Conservation (phyloP, 2,329 filamentous ascomycete genomes). For the Metarhizium sp. region DNA sequence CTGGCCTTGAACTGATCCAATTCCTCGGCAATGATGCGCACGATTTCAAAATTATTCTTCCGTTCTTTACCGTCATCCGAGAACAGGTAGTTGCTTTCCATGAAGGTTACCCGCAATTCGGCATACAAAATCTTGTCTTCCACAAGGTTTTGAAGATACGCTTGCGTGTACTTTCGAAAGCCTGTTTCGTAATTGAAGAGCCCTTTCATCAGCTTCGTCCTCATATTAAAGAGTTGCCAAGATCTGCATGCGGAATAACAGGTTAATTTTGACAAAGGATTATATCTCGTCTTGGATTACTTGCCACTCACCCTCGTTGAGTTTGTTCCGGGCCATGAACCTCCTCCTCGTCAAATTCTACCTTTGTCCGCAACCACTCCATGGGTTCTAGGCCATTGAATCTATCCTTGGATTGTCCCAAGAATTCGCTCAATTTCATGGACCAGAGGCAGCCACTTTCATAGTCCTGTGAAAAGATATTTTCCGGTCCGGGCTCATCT, state of each 20-base stretch:
- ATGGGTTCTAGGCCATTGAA: slow-evolving; percentile 20
- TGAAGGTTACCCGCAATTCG: slow-evolving; percentile 61
- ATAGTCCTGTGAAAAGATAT: slow-evolving; percentile 43
- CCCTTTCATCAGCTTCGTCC: slow-evolving; percentile 65
- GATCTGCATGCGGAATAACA: slow-evolving; percentile 27
- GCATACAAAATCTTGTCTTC: slow-evolving; percentile 60
- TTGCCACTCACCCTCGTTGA: slow-evolving; percentile 38
- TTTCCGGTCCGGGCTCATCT: slow-evolving; percentile 17
- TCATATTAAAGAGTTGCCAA: slow-evolving; percentile 56
- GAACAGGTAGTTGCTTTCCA: slow-evolving; percentile 53
- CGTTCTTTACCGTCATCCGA: slow-evolving; percentile 46
- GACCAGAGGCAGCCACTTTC: slow-evolving; percentile 27
- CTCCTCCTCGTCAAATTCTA: slow-evolving; percentile 52
- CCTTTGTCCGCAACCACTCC: slow-evolving; percentile 51
- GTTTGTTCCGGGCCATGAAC: slow-evolving; percentile 43
- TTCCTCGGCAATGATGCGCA: slow-evolving; percentile 49
- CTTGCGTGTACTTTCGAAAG: slow-evolving; percentile 50
- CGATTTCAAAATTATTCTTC: slow-evolving; percentile 44
- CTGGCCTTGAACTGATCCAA: slow-evolving; percentile 36
- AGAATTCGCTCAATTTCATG: slow-evolving; percentile 35
- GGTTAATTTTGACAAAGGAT: background rate
- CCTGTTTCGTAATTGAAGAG: slow-evolving; percentile 58
- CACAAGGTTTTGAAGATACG: slow-evolving; percentile 52
- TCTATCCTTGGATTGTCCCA: slow-evolving; percentile 16
- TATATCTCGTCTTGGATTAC: background rate